Evolutionary conservation across 768 basidiomycete species (phyloP).

Genomic region (Tubosaeta brunneosetosa): DNA sequence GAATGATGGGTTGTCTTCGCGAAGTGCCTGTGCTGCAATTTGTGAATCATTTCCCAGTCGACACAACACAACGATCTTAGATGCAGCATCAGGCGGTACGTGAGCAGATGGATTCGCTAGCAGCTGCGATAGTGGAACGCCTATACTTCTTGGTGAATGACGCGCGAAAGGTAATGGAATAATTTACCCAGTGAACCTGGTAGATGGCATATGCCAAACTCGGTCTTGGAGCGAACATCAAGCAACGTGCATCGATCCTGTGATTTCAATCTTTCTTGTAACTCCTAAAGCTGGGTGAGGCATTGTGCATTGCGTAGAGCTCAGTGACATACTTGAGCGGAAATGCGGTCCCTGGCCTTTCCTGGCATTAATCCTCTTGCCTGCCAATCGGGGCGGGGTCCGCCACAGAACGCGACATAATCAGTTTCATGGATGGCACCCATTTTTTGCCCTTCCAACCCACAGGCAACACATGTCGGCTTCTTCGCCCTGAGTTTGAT

Average conservation of each 20-base stretch:
- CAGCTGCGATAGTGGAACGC: constrained; percentile 66
- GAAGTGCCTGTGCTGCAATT: constrained; percentile 59
- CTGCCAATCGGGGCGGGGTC: constrained; percentile 63
- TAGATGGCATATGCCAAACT: constrained; percentile 84
- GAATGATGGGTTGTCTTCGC: constrained; percentile 18
- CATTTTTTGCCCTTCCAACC: constrained; percentile 39
- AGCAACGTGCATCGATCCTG: constrained; percentile 42
- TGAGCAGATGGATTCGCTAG: constrained; percentile 53
- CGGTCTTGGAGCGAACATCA: constrained; percentile 74
- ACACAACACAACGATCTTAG: constrained; percentile 61
- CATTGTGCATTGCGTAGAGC: not conserved
- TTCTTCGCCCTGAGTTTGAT: constrained; percentile 77
- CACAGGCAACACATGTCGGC: constrained; percentile 73
- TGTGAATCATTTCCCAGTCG: constrained; percentile 92
- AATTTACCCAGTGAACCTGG: constrained; percentile 67
- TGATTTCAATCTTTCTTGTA: constrained; percentile 37
- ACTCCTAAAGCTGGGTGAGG: constrained; percentile 37
- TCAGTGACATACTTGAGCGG: constrained; percentile 35
- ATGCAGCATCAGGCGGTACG: constrained; percentile 26
- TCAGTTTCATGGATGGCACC: constrained; percentile 55
- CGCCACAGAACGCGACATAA: constrained; percentile 87
- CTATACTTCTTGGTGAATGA: constrained; percentile 38
- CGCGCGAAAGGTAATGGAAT: not conserved
- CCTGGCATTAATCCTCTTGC: constrained; percentile 45
- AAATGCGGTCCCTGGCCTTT: constrained; percentile 39